Conservation (phyloP, 768 basidiomycete genomes). For the Leccinum arenicola region DNA sequence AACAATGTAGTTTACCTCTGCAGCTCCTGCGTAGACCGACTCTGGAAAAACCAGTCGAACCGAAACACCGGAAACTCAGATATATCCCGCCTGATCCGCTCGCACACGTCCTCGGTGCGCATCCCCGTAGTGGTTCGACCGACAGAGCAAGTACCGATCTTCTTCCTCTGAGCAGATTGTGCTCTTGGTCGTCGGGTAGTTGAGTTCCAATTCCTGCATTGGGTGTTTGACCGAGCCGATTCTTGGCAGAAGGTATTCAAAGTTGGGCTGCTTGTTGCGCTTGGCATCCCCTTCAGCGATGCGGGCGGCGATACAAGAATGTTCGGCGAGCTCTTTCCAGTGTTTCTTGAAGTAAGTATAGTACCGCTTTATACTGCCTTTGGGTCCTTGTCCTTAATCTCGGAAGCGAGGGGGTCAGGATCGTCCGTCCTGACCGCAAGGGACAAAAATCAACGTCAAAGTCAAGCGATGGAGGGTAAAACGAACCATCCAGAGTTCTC, state of each 20-base stretch:
- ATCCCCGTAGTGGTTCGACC: conserved; percentile 87
- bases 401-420: conserved; percentile 67
- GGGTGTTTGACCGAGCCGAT: conserved; percentile 84
- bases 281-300: conserved; percentile 89
- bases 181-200: conserved; percentile 94
- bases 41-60: conserved; percentile 99
- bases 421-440: conserved; percentile 51
- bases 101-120: conserved; percentile 85
- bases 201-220: conserved; percentile 95
- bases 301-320: conserved; percentile 76
- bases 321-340: conserved; percentile 73
- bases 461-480: background rate
- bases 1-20: conserved; percentile 85
- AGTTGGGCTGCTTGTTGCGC: conserved; percentile 80
- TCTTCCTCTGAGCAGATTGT: conserved; percentile 97
- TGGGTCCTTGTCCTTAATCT: conserved; percentile 80
- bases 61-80: conserved; percentile 95
- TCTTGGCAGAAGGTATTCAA: conserved; percentile 77
- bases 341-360: conserved; percentile 85
- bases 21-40: conserved; percentile 84
- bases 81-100: conserved; percentile 94
- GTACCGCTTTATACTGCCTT: conserved; percentile 73
- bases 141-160: conserved; percentile 90
- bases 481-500: conserved; percentile 79
- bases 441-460: background rate